These are phyloP conservation scores for Hymenoscyphus scutula DNA, from an alignment of 2,329 filamentous ascomycete genomes.

Conservation along the genomic window DNA sequence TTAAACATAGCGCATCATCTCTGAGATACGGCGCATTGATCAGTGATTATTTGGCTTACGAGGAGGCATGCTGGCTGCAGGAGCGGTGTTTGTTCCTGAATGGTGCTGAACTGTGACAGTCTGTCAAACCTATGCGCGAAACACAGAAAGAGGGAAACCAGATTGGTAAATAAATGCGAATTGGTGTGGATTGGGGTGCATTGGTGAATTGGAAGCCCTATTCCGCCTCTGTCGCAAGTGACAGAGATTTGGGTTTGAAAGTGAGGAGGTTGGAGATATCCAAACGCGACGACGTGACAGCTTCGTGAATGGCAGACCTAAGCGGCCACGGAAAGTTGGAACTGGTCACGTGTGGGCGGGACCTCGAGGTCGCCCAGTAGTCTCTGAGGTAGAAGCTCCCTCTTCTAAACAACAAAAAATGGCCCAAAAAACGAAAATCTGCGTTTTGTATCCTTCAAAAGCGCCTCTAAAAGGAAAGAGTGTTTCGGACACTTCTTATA, in stretches of 20 bases:
- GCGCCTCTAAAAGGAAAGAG: neutral
- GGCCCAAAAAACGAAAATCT: neutral
- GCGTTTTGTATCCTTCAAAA: neutral
- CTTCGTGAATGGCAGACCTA: neutral
- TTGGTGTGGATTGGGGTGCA: neutral
- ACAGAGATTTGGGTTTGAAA: neutral
- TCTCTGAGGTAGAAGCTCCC: too few species aligned
- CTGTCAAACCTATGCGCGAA: neutral
- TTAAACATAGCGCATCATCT: neutral
- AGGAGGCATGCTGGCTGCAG: constrained; percentile 30
- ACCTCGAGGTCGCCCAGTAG: too few species aligned
- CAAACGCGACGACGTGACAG: constrained; percentile 2
- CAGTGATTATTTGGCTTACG: constrained; percentile 29
- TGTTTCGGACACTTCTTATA: neutral
- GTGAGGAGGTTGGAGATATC: neutral
- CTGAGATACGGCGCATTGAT: constrained; percentile 5
- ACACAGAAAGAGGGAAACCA: neutral
- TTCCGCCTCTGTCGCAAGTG: neutral
- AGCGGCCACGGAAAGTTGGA: neutral
- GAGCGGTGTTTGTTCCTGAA: neutral
- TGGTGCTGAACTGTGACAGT: neutral
- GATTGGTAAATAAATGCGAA: neutral
- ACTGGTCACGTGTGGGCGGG: too few species aligned
- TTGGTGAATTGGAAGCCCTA: neutral
- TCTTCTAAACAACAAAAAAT: too few species aligned